Base-by-base conservation (phyloP, 768 basidiomycete genomes). In the Terana coerulea region DNA sequence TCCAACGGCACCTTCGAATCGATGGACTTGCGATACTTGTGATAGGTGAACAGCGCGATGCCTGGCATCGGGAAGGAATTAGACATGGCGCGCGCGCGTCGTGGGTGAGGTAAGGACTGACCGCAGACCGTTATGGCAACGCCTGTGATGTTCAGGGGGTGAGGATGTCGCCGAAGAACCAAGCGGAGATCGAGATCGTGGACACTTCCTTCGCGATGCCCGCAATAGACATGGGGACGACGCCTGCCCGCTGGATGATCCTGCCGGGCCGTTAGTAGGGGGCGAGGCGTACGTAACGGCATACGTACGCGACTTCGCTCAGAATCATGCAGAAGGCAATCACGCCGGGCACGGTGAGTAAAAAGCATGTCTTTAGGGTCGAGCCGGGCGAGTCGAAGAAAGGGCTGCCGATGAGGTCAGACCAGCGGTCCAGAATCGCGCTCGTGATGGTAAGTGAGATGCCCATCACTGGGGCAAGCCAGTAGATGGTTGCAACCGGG, bases 171-270 rank as follows among this genome's bases (percentile, higher is more conserved):
- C 91, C 91, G 69, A 98, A 98, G 59, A 93, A 78, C 86, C 91
- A 89, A 1, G 94, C 86, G 15, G 95, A 88, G 37, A 94, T 80
- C 33, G 86, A 82, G 70, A 99, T 98, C 12, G 95, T 98, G 19
- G 93, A 84, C 49, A 98, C 93, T 70, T 99, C 97, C 64, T 98
- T 98, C 50, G 95, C 95, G 58, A 99, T 98, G 3, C 97, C 97
- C 45, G 95, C 95, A 55, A 99, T 97, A 3, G 93, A 94, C 82
- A 98, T 93, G 0, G 95, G 95, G 35, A 98, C 84, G 25, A 95
- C 82, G n/a, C 95, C 95, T 10, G 91, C 86, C 40, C 94, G 83
- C 65, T 93, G 87, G 49, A 98, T 86, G 64, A 98, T 95, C 67
- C 95, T 95, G 64, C 24, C 49, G 39, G 21, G 14, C 29, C n/a